Percentiles rank a stretch among this genome's conserved stretches.
These are phyloP conservation scores for Fragaria vesca DNA, from an alignment of 306 rosid species.

Conservation along the genomic window DNA sequence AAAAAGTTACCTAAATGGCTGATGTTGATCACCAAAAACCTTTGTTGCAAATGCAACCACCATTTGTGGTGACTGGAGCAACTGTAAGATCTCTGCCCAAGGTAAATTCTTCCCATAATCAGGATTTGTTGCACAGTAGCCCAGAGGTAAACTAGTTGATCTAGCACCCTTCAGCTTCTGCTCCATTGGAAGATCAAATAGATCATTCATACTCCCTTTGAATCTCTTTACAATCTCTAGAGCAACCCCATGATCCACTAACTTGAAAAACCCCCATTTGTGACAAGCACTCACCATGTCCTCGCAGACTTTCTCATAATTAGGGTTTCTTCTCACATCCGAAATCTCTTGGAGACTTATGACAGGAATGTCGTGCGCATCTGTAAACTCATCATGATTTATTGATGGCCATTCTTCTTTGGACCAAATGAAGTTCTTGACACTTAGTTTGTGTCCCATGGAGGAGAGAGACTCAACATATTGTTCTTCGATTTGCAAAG, in stretches of 20 bases:
- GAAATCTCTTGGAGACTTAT: conserved; percentile 14
- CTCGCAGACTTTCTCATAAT: conserved; percentile 11
- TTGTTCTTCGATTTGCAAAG: conserved; percentile 6
- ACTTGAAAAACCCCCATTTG: conserved; percentile 23
- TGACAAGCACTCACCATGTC: conserved; percentile 10
- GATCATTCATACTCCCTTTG: neutral
- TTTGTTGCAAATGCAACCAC: conserved; percentile 12
- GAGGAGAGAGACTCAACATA: conserved; percentile 13
- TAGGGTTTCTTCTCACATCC: conserved; percentile 1
- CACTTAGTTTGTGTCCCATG: conserved; percentile 16
- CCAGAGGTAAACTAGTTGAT: conserved; percentile 12
- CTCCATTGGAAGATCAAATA: conserved; percentile 14
- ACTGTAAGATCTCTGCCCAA: conserved; percentile 21
- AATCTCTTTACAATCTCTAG: conserved; percentile 6
- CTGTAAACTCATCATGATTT: conserved; percentile 9
- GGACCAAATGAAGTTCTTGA: conserved; percentile 19
- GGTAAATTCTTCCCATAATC: conserved; percentile 22
- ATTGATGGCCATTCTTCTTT: conserved; percentile 19
- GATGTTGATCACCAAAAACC: conserved; percentile 20
- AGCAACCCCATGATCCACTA: conserved; percentile 15
- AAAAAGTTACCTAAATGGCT: conserved; percentile 6
- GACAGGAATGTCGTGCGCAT: conserved; percentile 10
- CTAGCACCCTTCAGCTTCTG: conserved; percentile 18
- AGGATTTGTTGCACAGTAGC: conserved; percentile 20
- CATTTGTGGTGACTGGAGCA: conserved; percentile 17